phyloP scores from a whole-genome alignment of 169 alveolate species.

The Eimeria falciformis region DNA sequence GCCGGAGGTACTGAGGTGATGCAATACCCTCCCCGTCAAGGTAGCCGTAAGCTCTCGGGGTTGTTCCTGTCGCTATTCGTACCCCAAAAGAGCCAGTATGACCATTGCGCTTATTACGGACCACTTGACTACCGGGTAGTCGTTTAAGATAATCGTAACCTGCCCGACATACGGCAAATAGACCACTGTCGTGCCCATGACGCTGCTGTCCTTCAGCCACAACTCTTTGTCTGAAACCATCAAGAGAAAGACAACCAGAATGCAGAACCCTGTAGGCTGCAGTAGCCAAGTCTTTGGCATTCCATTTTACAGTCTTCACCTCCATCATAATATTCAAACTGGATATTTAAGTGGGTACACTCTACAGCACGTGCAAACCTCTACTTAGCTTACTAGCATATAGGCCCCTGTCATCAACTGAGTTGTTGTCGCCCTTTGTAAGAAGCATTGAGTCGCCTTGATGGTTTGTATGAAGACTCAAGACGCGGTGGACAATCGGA shows the following conservation, averaged over 20 bases:
- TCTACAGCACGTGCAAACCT: no score
- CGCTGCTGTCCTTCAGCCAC: constrained; percentile 88
- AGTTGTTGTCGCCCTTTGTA: constrained; percentile 97
- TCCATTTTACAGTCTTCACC: no score
- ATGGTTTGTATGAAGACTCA: constrained; percentile 84
- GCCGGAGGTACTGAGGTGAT: not conserved
- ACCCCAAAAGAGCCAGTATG: constrained; percentile 78
- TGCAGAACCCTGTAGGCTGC: no score
- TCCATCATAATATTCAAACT: no score
- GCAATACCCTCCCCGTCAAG: not conserved
- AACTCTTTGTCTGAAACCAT: constrained; percentile 83
- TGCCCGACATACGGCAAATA: constrained; percentile 94
- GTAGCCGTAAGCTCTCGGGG: not conserved
- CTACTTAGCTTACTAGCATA: constrained; percentile 78
- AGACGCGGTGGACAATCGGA: constrained; percentile 96
- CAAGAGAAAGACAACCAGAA: constrained; percentile 81
- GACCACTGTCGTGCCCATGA: constrained; percentile 93
- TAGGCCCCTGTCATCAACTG: constrained; percentile 95
- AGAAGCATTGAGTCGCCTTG: constrained; percentile 87
- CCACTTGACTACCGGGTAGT: constrained; percentile 90
- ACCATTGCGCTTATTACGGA: constrained; percentile 81
- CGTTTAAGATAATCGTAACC: constrained; percentile 93
- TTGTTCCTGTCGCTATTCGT: constrained; percentile 73
- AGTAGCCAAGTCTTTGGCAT: no score
- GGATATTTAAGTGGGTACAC: no score